Base-by-base conservation (phyloP, 2,329 filamentous ascomycete genomes). In the Clonostachys chloroleuca region DNA sequence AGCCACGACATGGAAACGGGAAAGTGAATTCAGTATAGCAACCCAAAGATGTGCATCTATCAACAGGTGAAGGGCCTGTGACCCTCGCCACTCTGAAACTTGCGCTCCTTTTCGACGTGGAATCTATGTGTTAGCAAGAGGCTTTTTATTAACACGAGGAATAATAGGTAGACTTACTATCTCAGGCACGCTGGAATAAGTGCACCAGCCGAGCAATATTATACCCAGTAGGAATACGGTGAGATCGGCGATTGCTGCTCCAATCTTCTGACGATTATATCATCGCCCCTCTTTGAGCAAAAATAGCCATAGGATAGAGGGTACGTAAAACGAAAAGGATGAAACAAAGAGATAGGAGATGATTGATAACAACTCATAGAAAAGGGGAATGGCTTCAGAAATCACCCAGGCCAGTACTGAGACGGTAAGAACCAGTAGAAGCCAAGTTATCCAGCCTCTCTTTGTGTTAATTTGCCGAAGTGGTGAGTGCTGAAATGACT, bases 301-400 rank as follows among this genome's bases (percentile, higher is more conserved):
- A 52, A 70, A 65, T 56, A 71, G 68, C 62, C 67, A 71, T 55
- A 72, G 65, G 45, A 72, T 60, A 39, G 69, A 65, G n/a, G 71
- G 62, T 45, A 70, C 58, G 51, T 70, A 68, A 51, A 73, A 72
- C 30, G 69, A 68, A 44, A 66, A 66, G 34, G 62, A 62, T 6
- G 73, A 76, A 54, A 77, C 64, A 59, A 78, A 77, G 33, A 78
- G 68, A 3, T 73, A 66, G 3, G 74, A 76, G 43, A 62, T 69
- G 57, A 78, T 73, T 47, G 72, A 70, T n/a, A 91, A 67, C 41
- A 91, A 69, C 44, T 85, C 74, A 51, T 79, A 80, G 69, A 91
- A 92, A 60, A 84, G 83, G 4, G 87, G 87, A 41, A 91, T 85
- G 1, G 83, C 79, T 57, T 86, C 80, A 13, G 86, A 85, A 53